Base-by-base conservation (phyloP, 139 green algal genomes). In the Micractinium conductrix region DNA sequence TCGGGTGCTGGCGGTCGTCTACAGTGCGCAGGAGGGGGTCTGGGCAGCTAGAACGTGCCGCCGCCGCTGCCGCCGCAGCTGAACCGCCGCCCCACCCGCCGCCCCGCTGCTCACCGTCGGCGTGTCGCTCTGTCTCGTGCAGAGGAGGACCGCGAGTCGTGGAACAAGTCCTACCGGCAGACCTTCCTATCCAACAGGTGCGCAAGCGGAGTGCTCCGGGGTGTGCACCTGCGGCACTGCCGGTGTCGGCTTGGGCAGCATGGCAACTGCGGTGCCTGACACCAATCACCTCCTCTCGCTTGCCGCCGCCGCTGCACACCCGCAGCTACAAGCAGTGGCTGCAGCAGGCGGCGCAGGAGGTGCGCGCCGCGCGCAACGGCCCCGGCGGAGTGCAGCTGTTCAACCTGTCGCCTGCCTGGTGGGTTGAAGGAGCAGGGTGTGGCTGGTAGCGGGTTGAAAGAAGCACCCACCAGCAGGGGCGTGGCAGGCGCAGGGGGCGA, bases 391-490 rank as follows among this genome's bases (percentile, higher is more conserved):
- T 85, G 35, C 70, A 85, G 50, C 22, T 91, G 21, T 73, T 87
- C 58, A 91, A 91, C 71, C 75, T 91, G 12, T 67, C 80, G 2
- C 88, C 88, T 1, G 37, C 65, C 0, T 90, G 87, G 87, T 82
- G 76, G 19, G 76, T 7, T 44, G 48, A 21, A 62, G 53, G 8
- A 2, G 5, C 19, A 62, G 53, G 6, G n/a, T n/a, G n/a, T n/a
- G n/a, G n/a, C n/a, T n/a, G n/a, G n/a, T n/a, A n/a, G n/a, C n/a
- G n/a, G n/a, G n/a, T n/a, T n/a, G n/a, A n/a, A n/a, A n/a, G n/a
- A n/a, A n/a, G n/a, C n/a, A n/a, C n/a, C n/a, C n/a, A n/a, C n/a
- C n/a, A n/a, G n/a, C n/a, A n/a, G n/a, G n/a, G n/a, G n/a, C n/a
- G n/a, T n/a, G n/a, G n/a, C n/a, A n/a, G n/a, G n/a, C n/a, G n/a